phyloP scores from a whole-genome alignment of 352 stramenopile genomes.

The Detonula confervacea region DNA sequence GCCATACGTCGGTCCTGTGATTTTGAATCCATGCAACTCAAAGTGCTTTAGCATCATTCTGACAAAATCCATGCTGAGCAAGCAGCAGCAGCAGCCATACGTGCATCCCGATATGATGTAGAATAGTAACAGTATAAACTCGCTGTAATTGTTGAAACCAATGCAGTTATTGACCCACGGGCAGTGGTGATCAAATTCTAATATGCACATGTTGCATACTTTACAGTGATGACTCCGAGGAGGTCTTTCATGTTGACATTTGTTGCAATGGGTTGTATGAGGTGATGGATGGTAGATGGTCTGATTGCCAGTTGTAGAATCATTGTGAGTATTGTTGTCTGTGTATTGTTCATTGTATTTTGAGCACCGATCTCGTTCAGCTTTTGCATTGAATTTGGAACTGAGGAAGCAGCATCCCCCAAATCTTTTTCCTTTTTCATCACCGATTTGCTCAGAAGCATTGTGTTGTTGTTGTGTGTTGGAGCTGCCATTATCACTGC shows the following conservation, averaged over 20 bases:
- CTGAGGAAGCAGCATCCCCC: constrained; percentile 40
- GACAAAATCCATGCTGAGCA: constrained; percentile 66
- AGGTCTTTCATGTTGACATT: constrained; percentile 70
- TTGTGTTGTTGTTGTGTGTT: not conserved
- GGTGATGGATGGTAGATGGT: constrained; percentile 38
- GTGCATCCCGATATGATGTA: constrained; percentile 71
- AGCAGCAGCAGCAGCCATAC: constrained; percentile 59
- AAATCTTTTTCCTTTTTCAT: constrained; percentile 22
- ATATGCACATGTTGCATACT: constrained; percentile 75
- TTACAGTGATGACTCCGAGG: constrained; percentile 77
- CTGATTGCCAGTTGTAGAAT: not conserved
- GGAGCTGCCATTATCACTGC: not conserved
- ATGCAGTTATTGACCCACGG: constrained; percentile 89
- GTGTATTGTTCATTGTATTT: constrained; percentile 21
- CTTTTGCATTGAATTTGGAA: constrained; percentile 15
- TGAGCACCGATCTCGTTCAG: constrained; percentile 18
- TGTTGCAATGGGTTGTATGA: constrained; percentile 58
- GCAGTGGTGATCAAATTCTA: constrained; percentile 87
- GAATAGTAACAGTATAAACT: constrained; percentile 81
- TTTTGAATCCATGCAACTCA: constrained; percentile 40
- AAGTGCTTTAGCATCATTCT: constrained; percentile 45
- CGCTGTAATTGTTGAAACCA: constrained; percentile 86
- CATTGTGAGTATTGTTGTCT: not conserved
- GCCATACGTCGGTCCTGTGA: constrained; percentile 36
- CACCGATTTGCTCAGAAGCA: too few species aligned